Evolutionary conservation across 768 basidiomycete genomes (phyloP).

Genomic region (Kwoniella shandongensis): DNA sequence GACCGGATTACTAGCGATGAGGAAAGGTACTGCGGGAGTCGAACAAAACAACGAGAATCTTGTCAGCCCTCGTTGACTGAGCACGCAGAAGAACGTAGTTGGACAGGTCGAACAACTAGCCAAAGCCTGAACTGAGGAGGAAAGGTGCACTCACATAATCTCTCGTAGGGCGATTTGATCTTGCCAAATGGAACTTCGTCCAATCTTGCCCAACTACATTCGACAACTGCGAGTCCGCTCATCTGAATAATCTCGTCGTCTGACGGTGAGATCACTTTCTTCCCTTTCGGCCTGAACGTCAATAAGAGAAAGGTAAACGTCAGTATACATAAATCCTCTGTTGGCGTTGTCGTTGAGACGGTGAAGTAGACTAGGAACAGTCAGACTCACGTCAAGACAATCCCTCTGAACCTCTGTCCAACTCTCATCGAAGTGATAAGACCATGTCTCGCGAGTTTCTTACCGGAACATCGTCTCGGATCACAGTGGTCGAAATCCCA

Average conservation of each 20-base stretch:
- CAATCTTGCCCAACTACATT: slow-evolving; percentile 95
- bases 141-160: slow-evolving; percentile 65
- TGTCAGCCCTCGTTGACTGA: background rate
- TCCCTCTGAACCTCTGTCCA: slow-evolving; percentile 81
- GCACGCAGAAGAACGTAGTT: background rate
- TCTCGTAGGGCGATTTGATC: slow-evolving; percentile 88
- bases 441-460: slow-evolving; percentile 81
- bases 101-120: too few species aligned
- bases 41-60: background rate
- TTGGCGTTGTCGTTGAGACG: too few species aligned
- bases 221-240: slow-evolving; percentile 89
- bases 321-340: background rate
- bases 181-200: slow-evolving; percentile 94
- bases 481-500: slow-evolving; percentile 99
- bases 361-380: too few species aligned
- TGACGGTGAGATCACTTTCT: slow-evolving; percentile 71
- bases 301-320: background rate
- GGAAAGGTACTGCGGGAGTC: slow-evolving; percentile 75
- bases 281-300: slow-evolving; percentile 74
- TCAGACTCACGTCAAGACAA: slow-evolving; percentile 83
- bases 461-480: slow-evolving; percentile 80
- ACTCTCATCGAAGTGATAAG: slow-evolving; percentile 80
- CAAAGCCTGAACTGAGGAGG: too few species aligned
- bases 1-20: slow-evolving; percentile 91
- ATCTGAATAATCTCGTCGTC: slow-evolving; percentile 76